These are phyloP conservation scores for Zizania latifolia DNA, from an alignment of 176 grass and related monocot genomes.

Conservation along the genomic window DNA sequence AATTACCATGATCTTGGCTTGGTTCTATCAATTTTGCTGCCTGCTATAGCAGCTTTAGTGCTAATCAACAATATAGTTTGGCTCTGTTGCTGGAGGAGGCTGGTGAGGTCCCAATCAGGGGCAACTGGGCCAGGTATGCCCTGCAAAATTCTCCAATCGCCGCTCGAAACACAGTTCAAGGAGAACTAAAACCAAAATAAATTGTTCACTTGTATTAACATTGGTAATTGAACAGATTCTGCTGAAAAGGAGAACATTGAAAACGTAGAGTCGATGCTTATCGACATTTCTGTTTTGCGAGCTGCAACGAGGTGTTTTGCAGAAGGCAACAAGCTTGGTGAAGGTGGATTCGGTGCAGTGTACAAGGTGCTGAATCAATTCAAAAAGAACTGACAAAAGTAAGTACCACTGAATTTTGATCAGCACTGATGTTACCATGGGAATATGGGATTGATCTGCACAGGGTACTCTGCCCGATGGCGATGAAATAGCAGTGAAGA, in stretches of 20 bases:
- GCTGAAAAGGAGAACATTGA: background rate
- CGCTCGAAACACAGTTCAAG: background rate
- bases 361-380: constrained; percentile 40
- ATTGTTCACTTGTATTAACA: background rate
- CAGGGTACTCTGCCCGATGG: constrained; percentile 28
- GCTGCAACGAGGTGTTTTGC: constrained; percentile 29
- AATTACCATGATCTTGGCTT: background rate
- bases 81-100: constrained; percentile 16
- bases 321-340: constrained; percentile 36
- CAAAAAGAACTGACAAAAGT: no score
- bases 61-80: constrained; percentile 27
- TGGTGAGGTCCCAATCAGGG: background rate
- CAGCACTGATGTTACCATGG: background rate
- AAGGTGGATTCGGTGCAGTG: constrained; percentile 45
- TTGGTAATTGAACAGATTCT: background rate
- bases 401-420: background rate
- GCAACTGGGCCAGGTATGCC: constrained; percentile 17
- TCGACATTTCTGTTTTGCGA: constrained; percentile 36
- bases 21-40: constrained; percentile 20
- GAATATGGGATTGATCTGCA: background rate
- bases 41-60: constrained; percentile 17
- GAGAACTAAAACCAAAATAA: background rate
- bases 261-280: constrained; percentile 24
- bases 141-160: background rate
- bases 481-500: constrained; percentile 31